A percentile compares a stretch with the other conserved stretches of the same genome.
Conservation (phyloP, 2,329 filamentous ascomycete genomes). For the Alternaria sp. region DNA sequence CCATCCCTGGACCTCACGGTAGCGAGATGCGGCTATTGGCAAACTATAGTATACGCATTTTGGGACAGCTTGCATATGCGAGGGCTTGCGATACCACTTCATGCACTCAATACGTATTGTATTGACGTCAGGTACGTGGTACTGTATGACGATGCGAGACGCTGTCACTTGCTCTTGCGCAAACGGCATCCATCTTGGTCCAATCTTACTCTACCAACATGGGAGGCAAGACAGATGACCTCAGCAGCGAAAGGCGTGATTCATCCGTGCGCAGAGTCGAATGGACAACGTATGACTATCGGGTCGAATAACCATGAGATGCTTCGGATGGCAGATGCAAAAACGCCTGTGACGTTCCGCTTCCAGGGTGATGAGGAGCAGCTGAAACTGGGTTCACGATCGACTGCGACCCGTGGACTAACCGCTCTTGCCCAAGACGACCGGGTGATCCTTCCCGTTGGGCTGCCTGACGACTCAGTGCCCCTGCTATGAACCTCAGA, state of each 20-base stretch:
- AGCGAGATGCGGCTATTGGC: background rate
- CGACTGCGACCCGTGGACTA: background rate
- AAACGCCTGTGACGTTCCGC: background rate
- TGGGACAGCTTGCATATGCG: background rate
- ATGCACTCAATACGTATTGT: background rate
- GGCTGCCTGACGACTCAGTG: background rate
- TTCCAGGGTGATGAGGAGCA: background rate
- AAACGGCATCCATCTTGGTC: background rate
- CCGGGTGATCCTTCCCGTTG: constrained; percentile 1
- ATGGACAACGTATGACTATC: background rate
- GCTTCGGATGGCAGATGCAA: background rate
- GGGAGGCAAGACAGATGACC: background rate
- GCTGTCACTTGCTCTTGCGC: background rate
- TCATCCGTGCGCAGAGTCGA: background rate
- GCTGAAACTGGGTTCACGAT: background rate
- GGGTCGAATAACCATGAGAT: background rate
- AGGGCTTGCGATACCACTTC: background rate
- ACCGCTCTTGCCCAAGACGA: constrained; percentile 1
- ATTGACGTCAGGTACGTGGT: background rate
- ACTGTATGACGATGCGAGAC: background rate
- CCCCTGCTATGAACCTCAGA: background rate
- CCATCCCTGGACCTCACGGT: background rate
- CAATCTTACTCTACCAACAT: background rate
- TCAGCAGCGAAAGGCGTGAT: background rate
- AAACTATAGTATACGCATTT: background rate